Evolutionary conservation across 371 early-diverging fungal species (phyloP).

Genomic region (Enteropsectra breve): DNA sequence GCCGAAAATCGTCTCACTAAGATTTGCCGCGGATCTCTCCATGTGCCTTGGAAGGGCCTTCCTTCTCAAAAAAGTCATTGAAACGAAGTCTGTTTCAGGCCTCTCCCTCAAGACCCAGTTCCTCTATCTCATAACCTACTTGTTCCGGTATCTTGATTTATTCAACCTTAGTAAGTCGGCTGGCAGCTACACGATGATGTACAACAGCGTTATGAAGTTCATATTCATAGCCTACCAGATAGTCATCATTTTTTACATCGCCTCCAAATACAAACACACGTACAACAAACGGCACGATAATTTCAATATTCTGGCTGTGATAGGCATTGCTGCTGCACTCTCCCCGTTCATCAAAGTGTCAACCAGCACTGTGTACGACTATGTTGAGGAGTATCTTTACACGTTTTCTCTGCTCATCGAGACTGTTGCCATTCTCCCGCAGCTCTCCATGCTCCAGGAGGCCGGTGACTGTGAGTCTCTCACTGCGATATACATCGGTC

Average conservation of each 20-base stretch:
- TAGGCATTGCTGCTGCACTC: slow-evolving; percentile 60
- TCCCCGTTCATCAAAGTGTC: slow-evolving; percentile 58
- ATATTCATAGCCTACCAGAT: slow-evolving; percentile 74
- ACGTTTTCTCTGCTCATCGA: slow-evolving; percentile 88
- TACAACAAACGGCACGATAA: slow-evolving; percentile 80
- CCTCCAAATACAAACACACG: slow-evolving; percentile 70
- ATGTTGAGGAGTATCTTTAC: slow-evolving; percentile 64
- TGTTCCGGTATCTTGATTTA: slow-evolving; percentile 86
- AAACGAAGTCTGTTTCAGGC: slow-evolving; percentile 63
- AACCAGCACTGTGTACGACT: slow-evolving; percentile 55
- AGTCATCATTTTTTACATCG: slow-evolving; percentile 82
- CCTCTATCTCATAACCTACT: slow-evolving; percentile 80
- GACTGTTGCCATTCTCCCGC: slow-evolving; percentile 89
- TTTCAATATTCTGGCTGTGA: slow-evolving; percentile 61
- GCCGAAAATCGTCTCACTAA: no score
- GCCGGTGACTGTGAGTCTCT: slow-evolving; percentile 94
- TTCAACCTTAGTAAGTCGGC: slow-evolving; percentile 62
- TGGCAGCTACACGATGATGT: slow-evolving; percentile 59
- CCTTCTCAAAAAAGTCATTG: slow-evolving; percentile 53
- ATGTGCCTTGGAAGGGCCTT: no score
- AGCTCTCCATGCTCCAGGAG: slow-evolving; percentile 81
- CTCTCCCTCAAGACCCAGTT: slow-evolving; percentile 90
- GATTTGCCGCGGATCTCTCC: no score
- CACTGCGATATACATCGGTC: slow-evolving; percentile 89
- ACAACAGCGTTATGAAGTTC: slow-evolving; percentile 85